Evolutionary conservation across 148 eudicot species (phyloP), one percentile per base, ranked within the genome.

Genomic region (Vaccinium corymbosum): DNA sequence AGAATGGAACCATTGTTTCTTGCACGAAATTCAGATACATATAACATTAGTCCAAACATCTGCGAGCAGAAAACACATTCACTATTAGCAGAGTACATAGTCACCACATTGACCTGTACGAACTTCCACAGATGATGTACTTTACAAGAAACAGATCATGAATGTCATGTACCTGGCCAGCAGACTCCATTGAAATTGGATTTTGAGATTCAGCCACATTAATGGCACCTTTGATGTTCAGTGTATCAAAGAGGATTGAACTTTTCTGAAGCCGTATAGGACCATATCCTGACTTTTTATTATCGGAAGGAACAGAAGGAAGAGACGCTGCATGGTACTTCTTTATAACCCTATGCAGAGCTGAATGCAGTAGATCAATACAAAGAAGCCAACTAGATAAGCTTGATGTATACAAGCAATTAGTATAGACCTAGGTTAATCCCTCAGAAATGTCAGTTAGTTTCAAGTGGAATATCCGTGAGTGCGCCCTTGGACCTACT

Each of bases 181-280:
- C 89, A 85, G 92, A 88, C 84, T 94, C 99, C 99, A 96, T 96
- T 62, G 97, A 85, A 75, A 91, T 81, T 62, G 99, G 99, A 85
- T 86, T 85, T 87, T 91, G 86, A 81, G 93, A 91, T 88, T 90
- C 90, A 72, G 87, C 85, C 55, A 82, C 87, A 84, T 73, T 78
- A 83, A 64, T 82, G 76, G 84, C 75, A 82, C 82, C 84, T 80
- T 85, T 83, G 38, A 73, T 81, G 70, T 85, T 86, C 81, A 93
- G 87, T n/a, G 81, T 83, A 87, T 93, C 94, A 80, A 90, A 88
- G 86, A 96, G 86, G 85, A 76, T 83, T 76, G 92, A 84, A 81
- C 82, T 84, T 90, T 87, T 94, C 83, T 87, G 80, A 82, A 96
- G 83, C 79, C 85, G 88, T 77, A 96, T 89, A 83, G 80, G 83